Evolutionary conservation across 2,329 filamentous ascomycete genomes (phyloP), one percentile per base, ranked within the genome.

Genomic region (Chaetomium olivaceum): DNA sequence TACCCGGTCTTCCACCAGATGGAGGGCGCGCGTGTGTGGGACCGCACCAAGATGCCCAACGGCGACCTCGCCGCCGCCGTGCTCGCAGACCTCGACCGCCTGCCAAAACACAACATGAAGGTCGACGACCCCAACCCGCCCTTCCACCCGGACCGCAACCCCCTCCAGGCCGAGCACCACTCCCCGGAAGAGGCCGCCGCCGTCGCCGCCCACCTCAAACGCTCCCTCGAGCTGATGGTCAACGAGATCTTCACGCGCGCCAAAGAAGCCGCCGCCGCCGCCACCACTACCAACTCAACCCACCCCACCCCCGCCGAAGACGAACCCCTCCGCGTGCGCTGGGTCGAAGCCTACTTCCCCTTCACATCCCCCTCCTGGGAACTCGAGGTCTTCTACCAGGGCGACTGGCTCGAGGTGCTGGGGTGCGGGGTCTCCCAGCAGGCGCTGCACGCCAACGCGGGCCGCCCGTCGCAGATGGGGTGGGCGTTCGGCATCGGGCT

Each of bases 1-100:
- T 98, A 98, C 78, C 95, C 95, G 0, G 88, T 96, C 65, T 99
- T 99, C 78, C 95, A 99, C 79, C 95, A 99, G 80, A 98, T 98
- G 93, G 95, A 99, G 77, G 94, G 93, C 14, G 94, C 94, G 9
- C 85, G 90, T 71, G 89, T 93, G 62, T 99, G 95, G 94, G 90
- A 95, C 74, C 86, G 92, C 11, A 82, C 76, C 31, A 84, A 80
- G 75, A 85, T 85, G 54, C 82, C 80, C 62, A 81, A 77, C 66
- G 83, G 82, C 21, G 84, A 90, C 69, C 76, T 93, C 21, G 85
- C 85, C 0, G 80, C 86, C 19, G 85, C 86, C 14, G 88, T 98
- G 8, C 86, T 84, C 80, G 83, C 83, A 43, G 92, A 96, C 74
- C 71, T 96, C 31, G 85, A 87, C 61, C 82, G 79, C 62, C 83